Evolutionary conservation across 2,329 filamentous ascomycete genomes (phyloP), one percentile per base, ranked within the genome.

Genomic region (Teratosphaeria gauchensis): DNA sequence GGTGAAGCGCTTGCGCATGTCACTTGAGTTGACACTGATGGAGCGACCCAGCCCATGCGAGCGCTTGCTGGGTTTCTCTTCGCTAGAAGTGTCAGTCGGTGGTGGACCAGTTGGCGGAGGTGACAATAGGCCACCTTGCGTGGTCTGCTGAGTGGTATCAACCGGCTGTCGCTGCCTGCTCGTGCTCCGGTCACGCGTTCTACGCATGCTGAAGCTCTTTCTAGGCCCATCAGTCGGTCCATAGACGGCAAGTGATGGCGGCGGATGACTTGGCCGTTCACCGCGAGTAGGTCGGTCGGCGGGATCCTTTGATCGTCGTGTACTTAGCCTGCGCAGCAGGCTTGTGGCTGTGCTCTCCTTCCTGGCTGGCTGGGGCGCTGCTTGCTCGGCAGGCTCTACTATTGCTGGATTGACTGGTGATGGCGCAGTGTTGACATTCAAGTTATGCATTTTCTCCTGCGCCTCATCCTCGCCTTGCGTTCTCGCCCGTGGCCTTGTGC

Each of bases 401-500:
- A 73, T 70, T 85, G 86, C 65, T 11, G 68, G 70, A 38, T 68
- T 66, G 55, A 59, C 61, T 57, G 58, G 59, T 53, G 59, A 63
- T 33, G 84, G 82, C 24, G 84, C 80, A 30, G 86, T 81, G 51
- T 80, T 72, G 31, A 82, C 68, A 63, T 85, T 84, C 21, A 87
- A 74, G 64, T 85, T 84, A 73, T 90, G 87, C 71, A 88, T 76
- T 7, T 81, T 81, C 54, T 95, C 89, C 0, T 86, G 82, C 11
- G 90, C 82, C 59, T 99, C 94, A 62, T 97, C 92, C 73, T 97
- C 94, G 16, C 92, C 94, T 69, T 97, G 92, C 0, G 94, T 97
- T 64, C 94, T 83, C 38, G 94, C 91, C 54, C 94, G 83, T 7
- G 92, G 90, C 55, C 94, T 82, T 35, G 89, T 87, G 60, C 92